Base-by-base conservation (phyloP, 139 green algal species). In the Chlamydomonas sp. region DNA sequence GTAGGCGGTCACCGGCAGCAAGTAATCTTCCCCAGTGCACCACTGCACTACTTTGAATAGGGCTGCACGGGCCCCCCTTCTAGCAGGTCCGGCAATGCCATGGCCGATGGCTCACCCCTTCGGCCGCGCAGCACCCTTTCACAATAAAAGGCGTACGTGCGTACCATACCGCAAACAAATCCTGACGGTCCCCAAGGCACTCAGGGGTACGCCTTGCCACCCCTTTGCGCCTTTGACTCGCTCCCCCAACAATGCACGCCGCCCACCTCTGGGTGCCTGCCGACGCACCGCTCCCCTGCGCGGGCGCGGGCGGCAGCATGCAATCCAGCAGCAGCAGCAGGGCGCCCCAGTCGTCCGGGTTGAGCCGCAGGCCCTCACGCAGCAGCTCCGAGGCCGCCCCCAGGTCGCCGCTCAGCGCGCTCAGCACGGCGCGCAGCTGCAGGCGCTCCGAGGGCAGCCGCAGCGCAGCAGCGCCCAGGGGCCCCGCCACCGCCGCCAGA, bases 271-370 rank as follows among this genome's bases (percentile, higher is more conserved):
- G 31, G 31, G 31, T 49, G 31, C 31, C 31, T 49, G 31, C 72
- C 84, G 85, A 74, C 76, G 66, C 16, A 61, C 8, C 58, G 69
- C 82, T 71, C n/a, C 0, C 71, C 63, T 0, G 78, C 63, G 17
- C 61, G 63, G 14, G 58, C 69, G 4, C n/a, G 5, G 68, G 59
- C 20, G 81, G 18, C 77, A 61, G 58, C 77, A 89, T 31, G 77
- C 88, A 79, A n/a, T 77, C 67, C 58, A 84, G 63, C 60, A 86
- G 82, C 61, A 86, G 82, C 60, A 63, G 61, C 69, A 80, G 71
- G n/a, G 82, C 80, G 31, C 75, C 62, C 94, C 94, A 97, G 85
- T 97, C 94, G 58, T 92, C 89, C 12, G 94, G 89, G 63, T 93
- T 87, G 7, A 80, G 69, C n/a, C 60, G 16, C 84, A 96, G 80